phyloP scores from a whole-genome alignment of 495 filamentous ascomycete genomes.

The Penicillium flavigenum region DNA sequence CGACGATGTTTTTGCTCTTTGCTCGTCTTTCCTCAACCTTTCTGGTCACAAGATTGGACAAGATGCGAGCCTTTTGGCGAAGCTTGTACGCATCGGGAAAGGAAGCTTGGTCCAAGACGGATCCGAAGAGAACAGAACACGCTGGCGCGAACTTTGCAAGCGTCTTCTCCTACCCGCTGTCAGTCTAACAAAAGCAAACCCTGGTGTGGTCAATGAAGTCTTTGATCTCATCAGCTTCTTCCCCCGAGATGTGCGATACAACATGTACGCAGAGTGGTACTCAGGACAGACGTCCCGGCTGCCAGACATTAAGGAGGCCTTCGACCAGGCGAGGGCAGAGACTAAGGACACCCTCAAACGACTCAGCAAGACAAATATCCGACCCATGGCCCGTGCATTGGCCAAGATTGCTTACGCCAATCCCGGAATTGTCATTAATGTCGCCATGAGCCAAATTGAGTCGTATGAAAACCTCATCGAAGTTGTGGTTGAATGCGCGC shows the following conservation, averaged over 20 bases:
- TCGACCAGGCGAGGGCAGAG: constrained; percentile 70
- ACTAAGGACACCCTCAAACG: constrained; percentile 82
- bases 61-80: constrained; percentile 73
- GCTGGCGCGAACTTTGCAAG: constrained; percentile 81
- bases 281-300: constrained; percentile 70
- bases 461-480: constrained; percentile 90
- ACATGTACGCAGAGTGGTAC: constrained; percentile 92
- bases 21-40: constrained; percentile 77
- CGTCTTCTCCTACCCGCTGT: constrained; percentile 80
- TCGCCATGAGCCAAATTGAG: constrained; percentile 84
- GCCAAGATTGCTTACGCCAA: constrained; percentile 84
- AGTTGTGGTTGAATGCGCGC: constrained; percentile 86
- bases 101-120: constrained; percentile 67
- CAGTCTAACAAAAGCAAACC: constrained; percentile 78
- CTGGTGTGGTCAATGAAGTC: constrained; percentile 78
- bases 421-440: constrained; percentile 87
- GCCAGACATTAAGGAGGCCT: constrained; percentile 75
- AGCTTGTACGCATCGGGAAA: constrained; percentile 76
- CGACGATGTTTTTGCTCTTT: constrained; percentile 87
- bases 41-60: constrained; percentile 85
- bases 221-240: constrained; percentile 79
- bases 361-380: constrained; percentile 79
- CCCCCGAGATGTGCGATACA: constrained; percentile 73
- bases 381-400: constrained; percentile 76
- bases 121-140: constrained; percentile 63